Evolutionary conservation across 345 rosid species (phyloP).

Genomic region (Eucalyptus regnans): DNA sequence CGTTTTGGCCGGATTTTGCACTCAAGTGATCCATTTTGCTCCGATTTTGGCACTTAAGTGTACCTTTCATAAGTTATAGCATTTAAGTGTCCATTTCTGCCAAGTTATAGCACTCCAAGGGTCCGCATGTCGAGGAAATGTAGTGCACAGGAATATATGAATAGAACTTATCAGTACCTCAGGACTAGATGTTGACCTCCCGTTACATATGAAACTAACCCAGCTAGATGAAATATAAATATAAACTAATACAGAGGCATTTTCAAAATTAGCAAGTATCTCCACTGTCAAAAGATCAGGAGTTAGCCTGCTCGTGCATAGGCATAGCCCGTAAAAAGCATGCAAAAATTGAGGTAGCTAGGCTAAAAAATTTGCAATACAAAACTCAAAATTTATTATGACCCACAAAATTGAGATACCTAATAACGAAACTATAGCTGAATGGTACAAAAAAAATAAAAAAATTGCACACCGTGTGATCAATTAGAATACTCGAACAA

Average conservation of each 20-base stretch:
- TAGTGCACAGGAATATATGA: neutral
- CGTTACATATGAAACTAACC: neutral
- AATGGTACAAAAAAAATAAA: neutral
- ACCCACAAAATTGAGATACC: neutral
- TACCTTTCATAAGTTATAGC: too few species aligned
- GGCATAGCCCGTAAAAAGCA: neutral
- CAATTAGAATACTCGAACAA: too few species aligned
- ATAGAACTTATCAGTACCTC: neutral
- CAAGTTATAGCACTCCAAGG: too few species aligned
- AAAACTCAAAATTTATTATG: neutral
- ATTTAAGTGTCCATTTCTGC: too few species aligned
- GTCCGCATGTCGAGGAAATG: neutral
- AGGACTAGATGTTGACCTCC: neutral
- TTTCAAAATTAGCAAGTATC: neutral
- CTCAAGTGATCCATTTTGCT: too few species aligned
- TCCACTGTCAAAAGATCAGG: neutral
- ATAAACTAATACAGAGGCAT: neutral
- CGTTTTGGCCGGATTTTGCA: too few species aligned
- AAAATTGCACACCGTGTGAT: too few species aligned
- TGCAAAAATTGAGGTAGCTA: neutral
- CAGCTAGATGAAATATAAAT: neutral
- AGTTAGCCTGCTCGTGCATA: neutral
- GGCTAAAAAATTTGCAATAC: neutral
- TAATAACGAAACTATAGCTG: rapidly evolving
- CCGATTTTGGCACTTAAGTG: too few species aligned